Evolutionary conservation across 176 grass and related monocot genomes (phyloP), one percentile per base, ranked within the genome.

Genomic region (Aegilops tauschii): DNA sequence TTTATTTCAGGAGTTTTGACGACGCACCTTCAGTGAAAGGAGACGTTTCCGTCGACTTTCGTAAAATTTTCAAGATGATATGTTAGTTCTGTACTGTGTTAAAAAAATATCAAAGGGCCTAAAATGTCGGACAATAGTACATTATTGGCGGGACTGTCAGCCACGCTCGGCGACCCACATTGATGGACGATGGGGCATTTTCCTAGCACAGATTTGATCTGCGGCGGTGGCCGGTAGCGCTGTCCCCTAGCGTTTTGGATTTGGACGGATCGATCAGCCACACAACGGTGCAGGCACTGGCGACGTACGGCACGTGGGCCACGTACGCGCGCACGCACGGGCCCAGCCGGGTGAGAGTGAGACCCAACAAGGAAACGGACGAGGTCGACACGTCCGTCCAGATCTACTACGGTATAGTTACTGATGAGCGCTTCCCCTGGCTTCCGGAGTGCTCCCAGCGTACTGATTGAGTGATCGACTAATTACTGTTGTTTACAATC

Each of bases 311-410:
- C 63, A 86, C 49, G 79, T 81, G 64, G 76, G 42, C 27, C 66
- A 61, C 73, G 80, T 37, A 29, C 49, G 11, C 11, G 3, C 44
- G 12, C 45, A 49, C 47, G 16, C 6, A 18, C 14, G 50, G 50
- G 6, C 50, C 50, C 50, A 54, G 50, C 50, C 50, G 39, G 8
- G 37, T 8, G 35, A 0, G 16, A 0, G 50, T 54, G 50, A 54
- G 50, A 54, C 16, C 50, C 50, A 54, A 54, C 68, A 75, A 56
- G 50, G 56, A 79, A 87, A 67, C 35, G 79, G 68, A 82, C 39
- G 12, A 52, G 67, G 74, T 50, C 20, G 12, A 6, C 73, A 52
- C 73, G 45, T 18, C 30, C 10, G 49, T 70, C 66, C 54, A 64
- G 78, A 80, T 80, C 76, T 79, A 35, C 45, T 45, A 45, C 40